Conservation (phyloP, 305 asterid species). For the Fraxinus ornus region DNA sequence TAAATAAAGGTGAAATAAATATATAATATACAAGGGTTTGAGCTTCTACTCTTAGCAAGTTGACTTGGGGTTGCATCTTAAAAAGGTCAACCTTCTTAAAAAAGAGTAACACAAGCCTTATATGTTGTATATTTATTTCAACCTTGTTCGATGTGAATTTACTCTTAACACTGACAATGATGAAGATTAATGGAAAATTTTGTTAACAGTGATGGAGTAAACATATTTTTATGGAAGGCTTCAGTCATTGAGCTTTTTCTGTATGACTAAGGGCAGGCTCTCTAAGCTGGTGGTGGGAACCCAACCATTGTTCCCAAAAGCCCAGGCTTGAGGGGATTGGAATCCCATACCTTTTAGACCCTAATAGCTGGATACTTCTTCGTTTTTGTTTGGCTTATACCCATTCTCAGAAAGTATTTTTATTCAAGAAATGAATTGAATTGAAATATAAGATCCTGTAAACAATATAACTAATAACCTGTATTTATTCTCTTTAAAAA, state of each 20-base stretch:
- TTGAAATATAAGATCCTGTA: constrained; percentile 6
- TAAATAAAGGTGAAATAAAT: too few species aligned
- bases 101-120: not conserved
- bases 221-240: not conserved
- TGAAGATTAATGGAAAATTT: not conserved
- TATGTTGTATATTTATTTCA: not conserved
- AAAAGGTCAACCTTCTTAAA: not conserved
- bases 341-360: too few species aligned
- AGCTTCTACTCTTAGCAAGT: not conserved
- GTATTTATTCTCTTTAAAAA: too few species aligned
- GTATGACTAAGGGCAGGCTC: constrained; percentile 2
- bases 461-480: constrained; percentile 45
- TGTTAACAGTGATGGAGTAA: not conserved
- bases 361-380: too few species aligned
- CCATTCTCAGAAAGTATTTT: constrained; percentile 13
- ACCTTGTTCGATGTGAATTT: not conserved
- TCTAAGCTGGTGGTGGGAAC: not conserved
- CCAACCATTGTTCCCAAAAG: too few species aligned
- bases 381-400: constrained; percentile 1
- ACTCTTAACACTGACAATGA: not conserved
- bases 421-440: not conserved
- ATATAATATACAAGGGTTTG: not conserved
- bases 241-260: constrained; percentile 7
- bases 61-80: not conserved
- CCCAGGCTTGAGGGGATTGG: too few species aligned